Conservation (phyloP, 129 eudicot genomes). For the Centaurea solstitialis region DNA sequence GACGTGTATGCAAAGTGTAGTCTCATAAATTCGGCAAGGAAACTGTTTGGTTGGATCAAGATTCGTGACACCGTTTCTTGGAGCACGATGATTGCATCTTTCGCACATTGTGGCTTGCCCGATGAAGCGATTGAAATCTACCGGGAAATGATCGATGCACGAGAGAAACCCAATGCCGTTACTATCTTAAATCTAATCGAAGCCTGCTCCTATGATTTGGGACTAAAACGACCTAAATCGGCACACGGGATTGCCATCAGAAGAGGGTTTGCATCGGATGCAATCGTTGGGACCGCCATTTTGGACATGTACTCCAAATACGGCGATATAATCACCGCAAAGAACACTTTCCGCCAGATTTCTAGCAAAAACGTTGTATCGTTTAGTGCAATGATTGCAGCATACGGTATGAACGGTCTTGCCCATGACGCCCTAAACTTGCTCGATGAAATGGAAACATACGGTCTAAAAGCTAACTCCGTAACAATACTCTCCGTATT, state of each 20-base stretch:
- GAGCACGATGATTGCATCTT: constrained; percentile 91
- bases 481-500: constrained; percentile 64
- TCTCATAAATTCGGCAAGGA: constrained; percentile 50
- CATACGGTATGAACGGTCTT: constrained; percentile 80
- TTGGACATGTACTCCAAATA: constrained; percentile 78
- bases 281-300: constrained; percentile 72
- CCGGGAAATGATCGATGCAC: constrained; percentile 46
- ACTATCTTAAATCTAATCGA: constrained; percentile 70
- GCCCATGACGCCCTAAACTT: constrained; percentile 57
- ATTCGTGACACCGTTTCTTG: constrained; percentile 63
- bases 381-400: constrained; percentile 79
- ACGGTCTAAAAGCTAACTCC: constrained; percentile 61
- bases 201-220: constrained; percentile 67
- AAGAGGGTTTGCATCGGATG: constrained; percentile 56
- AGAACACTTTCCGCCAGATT: constrained; percentile 55
- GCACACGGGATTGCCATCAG: constrained; percentile 72
- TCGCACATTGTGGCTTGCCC: constrained; percentile 69
- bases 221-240: constrained; percentile 48
- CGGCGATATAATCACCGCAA: constrained; percentile 63
- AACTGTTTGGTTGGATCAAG: constrained; percentile 43
- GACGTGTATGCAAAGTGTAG: constrained; percentile 75
- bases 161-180: constrained; percentile 45
- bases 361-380: constrained; percentile 54
- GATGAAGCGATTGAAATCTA: constrained; percentile 66
- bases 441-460: constrained; percentile 48